A percentile compares a stretch with the other conserved stretches of the same genome.
phyloP scores from a whole-genome alignment of 805 yeast genomes.

The Monosporozyma solicola region DNA sequence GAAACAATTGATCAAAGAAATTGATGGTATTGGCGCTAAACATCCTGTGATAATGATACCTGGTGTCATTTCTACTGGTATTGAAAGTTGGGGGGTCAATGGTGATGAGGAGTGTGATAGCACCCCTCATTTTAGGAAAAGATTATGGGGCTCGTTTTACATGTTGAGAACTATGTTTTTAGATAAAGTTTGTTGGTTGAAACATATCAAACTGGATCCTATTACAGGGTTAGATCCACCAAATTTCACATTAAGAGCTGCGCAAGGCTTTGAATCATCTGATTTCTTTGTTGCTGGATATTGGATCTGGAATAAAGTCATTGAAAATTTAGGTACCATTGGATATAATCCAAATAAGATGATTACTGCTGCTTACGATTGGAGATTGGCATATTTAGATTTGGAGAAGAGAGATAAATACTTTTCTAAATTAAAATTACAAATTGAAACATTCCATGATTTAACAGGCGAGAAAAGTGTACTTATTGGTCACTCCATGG shows the following conservation, averaged over 20 bases:
- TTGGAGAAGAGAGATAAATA: conserved; percentile 81
- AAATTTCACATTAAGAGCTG: conserved; percentile 70
- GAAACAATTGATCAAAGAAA: conserved; percentile 42
- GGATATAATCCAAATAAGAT: conserved; percentile 90
- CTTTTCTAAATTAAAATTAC: conserved; percentile 64
- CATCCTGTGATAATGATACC: conserved; percentile 89
- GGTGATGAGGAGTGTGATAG: conserved; percentile 77
- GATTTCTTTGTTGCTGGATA: conserved; percentile 96
- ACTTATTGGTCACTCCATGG: conserved; percentile 94
- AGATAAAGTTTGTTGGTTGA: conserved; percentile 89
- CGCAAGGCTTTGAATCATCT: conserved; percentile 94
- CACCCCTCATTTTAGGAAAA: conserved; percentile 74
- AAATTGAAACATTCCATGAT: conserved; percentile 53
- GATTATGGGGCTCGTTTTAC: conserved; percentile 95
- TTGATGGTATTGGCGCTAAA: conserved; percentile 42
- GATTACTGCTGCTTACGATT: conserved; percentile 89
- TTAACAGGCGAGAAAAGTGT: conserved; percentile 57
- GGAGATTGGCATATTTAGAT: conserved; percentile 89
- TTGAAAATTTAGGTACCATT: conserved; percentile 89
- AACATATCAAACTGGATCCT: conserved; percentile 81
- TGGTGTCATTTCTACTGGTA: conserved; percentile 90
- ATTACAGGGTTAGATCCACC: conserved; percentile 92
- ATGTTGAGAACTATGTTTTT: conserved; percentile 89
- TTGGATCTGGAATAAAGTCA: conserved; percentile 96
- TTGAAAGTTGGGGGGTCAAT: conserved; percentile 84